phyloP scores from a whole-genome alignment of 2,329 filamentous ascomycete genomes.

The Clonostachys rosea region DNA sequence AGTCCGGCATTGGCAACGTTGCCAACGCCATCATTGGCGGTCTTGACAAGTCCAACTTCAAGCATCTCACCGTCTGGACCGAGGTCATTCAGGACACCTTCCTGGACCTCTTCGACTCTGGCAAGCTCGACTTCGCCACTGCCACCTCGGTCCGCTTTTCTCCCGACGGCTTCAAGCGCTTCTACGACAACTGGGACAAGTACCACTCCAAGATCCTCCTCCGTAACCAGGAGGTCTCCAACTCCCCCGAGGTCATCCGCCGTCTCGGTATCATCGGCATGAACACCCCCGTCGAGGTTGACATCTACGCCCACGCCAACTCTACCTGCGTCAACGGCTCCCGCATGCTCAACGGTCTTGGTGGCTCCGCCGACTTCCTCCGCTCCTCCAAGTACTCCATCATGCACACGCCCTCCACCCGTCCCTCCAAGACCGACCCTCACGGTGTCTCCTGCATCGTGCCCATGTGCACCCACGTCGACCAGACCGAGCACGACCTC shows the following conservation, averaged over 20 bases:
- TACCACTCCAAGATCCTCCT: slow-evolving; percentile 82
- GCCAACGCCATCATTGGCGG: slow-evolving; percentile 89
- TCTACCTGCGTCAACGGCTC: slow-evolving; percentile 84
- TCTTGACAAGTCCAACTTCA: slow-evolving; percentile 75
- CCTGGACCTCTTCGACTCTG: slow-evolving; percentile 86
- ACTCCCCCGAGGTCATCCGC: slow-evolving; percentile 86
- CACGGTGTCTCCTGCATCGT: slow-evolving; percentile 82
- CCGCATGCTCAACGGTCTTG: slow-evolving; percentile 82
- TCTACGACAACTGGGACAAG: slow-evolving; percentile 79
- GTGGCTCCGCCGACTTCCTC: slow-evolving; percentile 78
- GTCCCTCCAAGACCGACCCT: slow-evolving; percentile 78
- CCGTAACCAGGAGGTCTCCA: slow-evolving; percentile 82
- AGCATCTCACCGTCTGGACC: slow-evolving; percentile 87
- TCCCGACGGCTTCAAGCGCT: slow-evolving; percentile 84
- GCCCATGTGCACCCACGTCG: slow-evolving; percentile 89
- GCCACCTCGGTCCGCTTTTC: slow-evolving; percentile 89
- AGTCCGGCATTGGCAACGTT: slow-evolving; percentile 90
- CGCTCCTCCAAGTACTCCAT: slow-evolving; percentile 78
- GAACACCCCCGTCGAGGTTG: slow-evolving; percentile 92
- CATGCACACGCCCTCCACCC: slow-evolving; percentile 85
- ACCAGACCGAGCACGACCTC: slow-evolving; percentile 90
- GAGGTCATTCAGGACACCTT: slow-evolving; percentile 92
- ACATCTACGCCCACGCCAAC: slow-evolving; percentile 94
- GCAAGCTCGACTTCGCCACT: slow-evolving; percentile 83
- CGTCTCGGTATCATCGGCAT: slow-evolving; percentile 85